Base-by-base conservation (phyloP, 169 alveolate genomes). In the Plasmodium knowlesi region DNA sequence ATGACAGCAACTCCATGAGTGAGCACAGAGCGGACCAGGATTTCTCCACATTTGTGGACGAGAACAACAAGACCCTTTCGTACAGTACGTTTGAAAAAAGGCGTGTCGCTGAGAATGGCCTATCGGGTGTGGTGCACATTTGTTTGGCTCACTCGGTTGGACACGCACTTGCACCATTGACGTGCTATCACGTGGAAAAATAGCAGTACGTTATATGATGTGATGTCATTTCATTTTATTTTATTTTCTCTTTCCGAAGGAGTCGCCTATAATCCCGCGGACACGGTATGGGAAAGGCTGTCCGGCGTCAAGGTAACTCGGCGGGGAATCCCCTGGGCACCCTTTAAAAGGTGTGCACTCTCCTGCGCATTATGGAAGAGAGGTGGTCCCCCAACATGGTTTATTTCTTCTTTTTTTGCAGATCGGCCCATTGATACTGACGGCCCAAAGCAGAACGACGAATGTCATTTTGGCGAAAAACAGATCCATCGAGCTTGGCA, bases 371-470 rank as follows among this genome's bases (percentile, higher is more conserved):
- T 25, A 84, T 84, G 3, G 1, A 22, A 4, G 3, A 30, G 3
- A 28, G 37, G 16, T 76, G 9, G 25, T 0, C 30, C 81, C 16
- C 10, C 14, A n/a, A 54, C 41, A 16, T 34, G 12, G n/a, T 39
- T 61, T 19, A 30, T 19, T 76, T 54, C 37, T 32, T 16, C 53
- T 50, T 12, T 85, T 10, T 53, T 39, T 76, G 5, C 70, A 86
- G 93, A 74, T 86, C 41, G 93, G 93, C 25, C 93, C 93, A 6
- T 57, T 86, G 93, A 86, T 86, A 50, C 80, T 86, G 67, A 86
- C 93, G 16, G 84, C 93, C 8, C 93, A 86, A 39, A 86, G 93
- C 37, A 73, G 93, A 76, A 86, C 93, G 46, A 86, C 93, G 30
- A 86, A 86, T 86, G 93, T 86, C 9, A 86, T 86, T 74, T 57